Conservation (phyloP, 768 basidiomycete genomes). For the Lyophyllum semitale region DNA sequence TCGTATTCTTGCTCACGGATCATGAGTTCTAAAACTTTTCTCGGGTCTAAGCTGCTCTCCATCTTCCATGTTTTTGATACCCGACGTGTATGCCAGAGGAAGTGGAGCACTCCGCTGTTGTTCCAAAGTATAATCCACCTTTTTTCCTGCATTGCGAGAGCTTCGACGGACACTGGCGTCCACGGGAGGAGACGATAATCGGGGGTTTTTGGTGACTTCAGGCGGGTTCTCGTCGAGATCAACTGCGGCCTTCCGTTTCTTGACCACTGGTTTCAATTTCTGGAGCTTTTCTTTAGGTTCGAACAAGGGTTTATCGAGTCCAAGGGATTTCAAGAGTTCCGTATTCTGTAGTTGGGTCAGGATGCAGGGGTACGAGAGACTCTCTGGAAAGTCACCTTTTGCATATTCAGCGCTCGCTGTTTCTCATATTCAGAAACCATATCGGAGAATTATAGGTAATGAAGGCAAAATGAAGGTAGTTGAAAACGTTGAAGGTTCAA, state of each 20-base stretch:
- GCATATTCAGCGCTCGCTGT: slow-evolving; percentile 34
- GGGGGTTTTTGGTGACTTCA: slow-evolving; percentile 29
- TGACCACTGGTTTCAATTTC: slow-evolving; percentile 26
- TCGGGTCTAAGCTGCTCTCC: slow-evolving; percentile 38
- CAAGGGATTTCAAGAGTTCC: slow-evolving; percentile 41
- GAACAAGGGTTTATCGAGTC: slow-evolving; percentile 46
- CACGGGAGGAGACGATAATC: slow-evolving; percentile 21
- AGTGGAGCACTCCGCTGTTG: slow-evolving; percentile 31
- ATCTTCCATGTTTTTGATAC: slow-evolving; percentile 36
- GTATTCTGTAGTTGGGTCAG: slow-evolving; percentile 34
- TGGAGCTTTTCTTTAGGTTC: slow-evolving; percentile 47
- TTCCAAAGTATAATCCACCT: slow-evolving; percentile 54
- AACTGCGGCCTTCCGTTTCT: slow-evolving; percentile 43
- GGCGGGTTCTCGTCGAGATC: slow-evolving; percentile 21
- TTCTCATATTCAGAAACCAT: slow-evolving; percentile 36
- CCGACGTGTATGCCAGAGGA: slow-evolving; percentile 39
- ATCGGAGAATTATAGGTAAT: neutral
- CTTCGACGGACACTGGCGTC: slow-evolving; percentile 57
- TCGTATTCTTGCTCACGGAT: slow-evolving; percentile 49
- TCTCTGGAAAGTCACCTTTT: slow-evolving; percentile 21
- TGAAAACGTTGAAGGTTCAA: too few relatives aligned
- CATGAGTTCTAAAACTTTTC: slow-evolving; percentile 34
- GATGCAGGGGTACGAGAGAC: neutral
- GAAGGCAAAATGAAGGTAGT: neutral
- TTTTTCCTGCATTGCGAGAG: slow-evolving; percentile 61